Evolutionary conservation across 1,284 basidiomycete genomes (phyloP).

Genomic region (Porphyrellus sp.): DNA sequence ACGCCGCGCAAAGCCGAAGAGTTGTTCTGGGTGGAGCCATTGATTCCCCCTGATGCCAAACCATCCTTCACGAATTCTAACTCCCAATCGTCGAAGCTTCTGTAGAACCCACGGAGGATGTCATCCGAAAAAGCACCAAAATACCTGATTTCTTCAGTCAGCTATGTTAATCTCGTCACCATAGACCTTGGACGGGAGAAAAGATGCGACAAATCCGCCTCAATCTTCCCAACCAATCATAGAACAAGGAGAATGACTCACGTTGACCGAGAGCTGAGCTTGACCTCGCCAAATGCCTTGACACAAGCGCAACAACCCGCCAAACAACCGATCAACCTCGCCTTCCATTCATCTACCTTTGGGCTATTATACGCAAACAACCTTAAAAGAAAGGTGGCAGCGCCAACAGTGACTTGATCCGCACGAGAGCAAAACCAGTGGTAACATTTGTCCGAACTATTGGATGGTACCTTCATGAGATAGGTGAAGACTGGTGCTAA

Average conservation of each 20-base stretch:
- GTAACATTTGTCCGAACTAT: slow-evolving; percentile 38
- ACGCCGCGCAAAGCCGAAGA: slow-evolving; percentile 32
- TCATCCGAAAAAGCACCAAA: slow-evolving; percentile 57
- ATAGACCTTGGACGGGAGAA: slow-evolving; percentile 10
- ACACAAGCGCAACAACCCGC: slow-evolving; percentile 66
- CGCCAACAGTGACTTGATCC: slow-evolving; percentile 48
- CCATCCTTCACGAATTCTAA: slow-evolving; percentile 45
- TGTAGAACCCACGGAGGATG: slow-evolving; percentile 57
- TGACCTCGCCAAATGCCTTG: slow-evolving; percentile 59
- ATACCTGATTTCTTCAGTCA: slow-evolving; percentile 47
- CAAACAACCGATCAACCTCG: slow-evolving; percentile 54
- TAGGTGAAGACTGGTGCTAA: slow-evolving; percentile 54
- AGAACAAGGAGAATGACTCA: slow-evolving; percentile 41
- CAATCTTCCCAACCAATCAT: slow-evolving; percentile 3
- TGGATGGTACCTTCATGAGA: slow-evolving; percentile 47
- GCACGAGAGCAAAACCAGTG: slow-evolving; percentile 76
- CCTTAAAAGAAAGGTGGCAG: slow-evolving; percentile 76
- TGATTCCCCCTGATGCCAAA: slow-evolving; percentile 40
- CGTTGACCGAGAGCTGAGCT: slow-evolving; percentile 61
- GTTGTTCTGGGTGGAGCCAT: slow-evolving; percentile 12
- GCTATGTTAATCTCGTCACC: slow-evolving; percentile 9
- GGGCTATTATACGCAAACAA: slow-evolving; percentile 72
- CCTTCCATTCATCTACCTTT: slow-evolving; percentile 62
- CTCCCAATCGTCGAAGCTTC: slow-evolving; percentile 69
- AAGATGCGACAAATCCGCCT: slow-evolving; percentile 5